Percentiles rank a stretch among this genome's conserved stretches.
Conservation (phyloP, 768 basidiomycete species). For the Mycena kentingensis region DNA sequence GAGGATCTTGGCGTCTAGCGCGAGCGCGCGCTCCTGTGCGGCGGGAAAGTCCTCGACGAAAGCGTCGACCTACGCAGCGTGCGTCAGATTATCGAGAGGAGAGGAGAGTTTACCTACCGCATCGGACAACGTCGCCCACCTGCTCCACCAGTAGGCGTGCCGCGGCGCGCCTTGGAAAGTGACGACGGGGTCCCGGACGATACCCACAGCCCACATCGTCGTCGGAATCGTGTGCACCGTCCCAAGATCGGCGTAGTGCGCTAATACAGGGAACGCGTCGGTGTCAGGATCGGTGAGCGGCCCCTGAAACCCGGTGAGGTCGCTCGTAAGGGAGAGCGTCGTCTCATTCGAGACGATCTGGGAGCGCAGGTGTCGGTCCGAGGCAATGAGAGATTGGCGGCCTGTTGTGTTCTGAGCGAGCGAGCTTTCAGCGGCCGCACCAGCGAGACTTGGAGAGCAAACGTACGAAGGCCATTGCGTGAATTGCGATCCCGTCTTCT, state of each 20-base stretch:
- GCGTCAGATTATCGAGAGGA: background rate
- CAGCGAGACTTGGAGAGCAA: background rate
- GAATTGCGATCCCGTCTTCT: constrained; percentile 51
- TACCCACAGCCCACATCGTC: constrained; percentile 41
- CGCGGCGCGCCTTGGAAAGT: constrained; percentile 27
- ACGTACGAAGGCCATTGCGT: constrained; percentile 40
- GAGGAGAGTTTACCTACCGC: constrained; percentile 30
- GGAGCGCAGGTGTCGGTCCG: constrained; percentile 6
- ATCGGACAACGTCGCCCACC: constrained; percentile 30
- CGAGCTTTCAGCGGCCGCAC: background rate
- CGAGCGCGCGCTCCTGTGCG: constrained; percentile 37
- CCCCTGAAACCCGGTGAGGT: constrained; percentile 5
- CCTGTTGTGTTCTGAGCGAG: constrained; percentile 1
- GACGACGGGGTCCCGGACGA: constrained; percentile 38
- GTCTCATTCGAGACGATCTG: background rate
- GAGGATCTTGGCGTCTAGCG: constrained; percentile 42
- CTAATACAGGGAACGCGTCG: constrained; percentile 48
- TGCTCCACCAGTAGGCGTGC: constrained; percentile 41
- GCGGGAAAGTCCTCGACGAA: constrained; percentile 43
- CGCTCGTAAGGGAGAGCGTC: constrained; percentile 3
- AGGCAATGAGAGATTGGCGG: constrained; percentile 12
- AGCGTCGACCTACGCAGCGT: constrained; percentile 46
- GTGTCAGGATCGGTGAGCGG: background rate
- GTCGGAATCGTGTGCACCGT: constrained; percentile 29
- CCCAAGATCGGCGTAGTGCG: constrained; percentile 50